These are phyloP conservation scores for Fusarium xyrophilum DNA, from an alignment of 2,329 filamentous ascomycete species.

Conservation along the genomic window DNA sequence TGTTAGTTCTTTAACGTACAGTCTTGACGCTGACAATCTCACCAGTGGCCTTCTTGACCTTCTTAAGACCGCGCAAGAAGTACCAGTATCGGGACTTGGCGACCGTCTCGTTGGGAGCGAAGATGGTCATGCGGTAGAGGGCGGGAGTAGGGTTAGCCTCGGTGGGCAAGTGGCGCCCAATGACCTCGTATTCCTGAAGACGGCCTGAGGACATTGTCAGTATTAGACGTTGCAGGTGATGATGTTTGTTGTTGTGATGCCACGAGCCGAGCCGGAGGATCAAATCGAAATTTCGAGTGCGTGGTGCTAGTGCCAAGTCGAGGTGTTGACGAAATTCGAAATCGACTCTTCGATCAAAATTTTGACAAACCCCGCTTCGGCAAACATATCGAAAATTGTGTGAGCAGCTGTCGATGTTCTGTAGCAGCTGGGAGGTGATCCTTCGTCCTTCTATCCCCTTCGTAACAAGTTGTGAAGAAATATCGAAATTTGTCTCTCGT, in stretches of 20 bases:
- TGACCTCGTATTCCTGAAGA: constrained; percentile 99
- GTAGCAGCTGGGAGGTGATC: background rate
- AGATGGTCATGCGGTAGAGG: constrained; percentile 99
- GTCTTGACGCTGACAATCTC: constrained; percentile 98
- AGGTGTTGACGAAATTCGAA: constrained; percentile 21
- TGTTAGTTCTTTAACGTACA: constrained; percentile 63
- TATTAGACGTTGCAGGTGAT: constrained; percentile 24
- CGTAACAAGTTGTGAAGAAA: constrained; percentile 9
- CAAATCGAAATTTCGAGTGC: constrained; percentile 10
- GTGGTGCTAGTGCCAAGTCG: background rate
- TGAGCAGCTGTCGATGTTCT: background rate
- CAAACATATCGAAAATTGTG: background rate
- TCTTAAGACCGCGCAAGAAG: constrained; percentile 98
- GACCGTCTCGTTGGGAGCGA: constrained; percentile 96
- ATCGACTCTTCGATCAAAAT: background rate
- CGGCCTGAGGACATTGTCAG: constrained; percentile 72
- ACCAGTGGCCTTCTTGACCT: constrained; percentile 99
- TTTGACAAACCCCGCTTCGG: background rate
- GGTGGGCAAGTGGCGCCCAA: constrained; percentile 97
- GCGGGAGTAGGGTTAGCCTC: constrained; percentile 97
- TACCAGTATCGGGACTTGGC: constrained; percentile 99
- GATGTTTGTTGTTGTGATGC: constrained; percentile 11
- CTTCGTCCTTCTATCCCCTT: background rate
- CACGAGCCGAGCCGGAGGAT: constrained; percentile 19
- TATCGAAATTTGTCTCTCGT: constrained; percentile 34